phyloP scores from a whole-genome alignment of 306 rosid genomes.

The Cicer cuneatum region DNA sequence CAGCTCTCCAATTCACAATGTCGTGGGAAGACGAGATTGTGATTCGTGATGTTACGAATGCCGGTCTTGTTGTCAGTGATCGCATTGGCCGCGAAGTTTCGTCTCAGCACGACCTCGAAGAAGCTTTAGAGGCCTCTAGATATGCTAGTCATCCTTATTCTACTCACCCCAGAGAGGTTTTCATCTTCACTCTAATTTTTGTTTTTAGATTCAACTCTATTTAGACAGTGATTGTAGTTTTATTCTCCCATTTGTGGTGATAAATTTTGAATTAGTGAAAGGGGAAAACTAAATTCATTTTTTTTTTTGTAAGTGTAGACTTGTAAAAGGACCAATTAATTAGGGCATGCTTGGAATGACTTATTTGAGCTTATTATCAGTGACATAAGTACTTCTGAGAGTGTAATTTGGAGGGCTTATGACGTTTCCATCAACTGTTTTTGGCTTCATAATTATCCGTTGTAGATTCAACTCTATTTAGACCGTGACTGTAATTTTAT shows the following conservation, averaged over 20 bases:
- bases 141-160: conserved; percentile 89
- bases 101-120: conserved; percentile 93
- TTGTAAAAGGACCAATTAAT: too few species aligned
- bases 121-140: conserved; percentile 91
- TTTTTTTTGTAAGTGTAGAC: too few species aligned
- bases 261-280: neutral
- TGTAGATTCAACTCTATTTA: too few species aligned
- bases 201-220: conserved; percentile 1
- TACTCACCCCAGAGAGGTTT: conserved; percentile 89
- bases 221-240: neutral
- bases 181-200: neutral
- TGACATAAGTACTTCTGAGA: too few species aligned
- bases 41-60: conserved; percentile 81
- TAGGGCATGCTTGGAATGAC: too few species aligned
- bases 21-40: conserved; percentile 84
- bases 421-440: too few species aligned
- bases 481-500: too few species aligned
- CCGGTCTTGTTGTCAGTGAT: conserved; percentile 81
- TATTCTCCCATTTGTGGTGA: neutral
- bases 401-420: too few species aligned
- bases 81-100: conserved; percentile 87
- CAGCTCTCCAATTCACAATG: conserved; percentile 54
- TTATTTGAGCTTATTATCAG: too few species aligned
- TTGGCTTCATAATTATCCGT: too few species aligned
- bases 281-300: too few species aligned